Base-by-base conservation (phyloP, 179 eudicot genomes). In the Silene vulgaris region DNA sequence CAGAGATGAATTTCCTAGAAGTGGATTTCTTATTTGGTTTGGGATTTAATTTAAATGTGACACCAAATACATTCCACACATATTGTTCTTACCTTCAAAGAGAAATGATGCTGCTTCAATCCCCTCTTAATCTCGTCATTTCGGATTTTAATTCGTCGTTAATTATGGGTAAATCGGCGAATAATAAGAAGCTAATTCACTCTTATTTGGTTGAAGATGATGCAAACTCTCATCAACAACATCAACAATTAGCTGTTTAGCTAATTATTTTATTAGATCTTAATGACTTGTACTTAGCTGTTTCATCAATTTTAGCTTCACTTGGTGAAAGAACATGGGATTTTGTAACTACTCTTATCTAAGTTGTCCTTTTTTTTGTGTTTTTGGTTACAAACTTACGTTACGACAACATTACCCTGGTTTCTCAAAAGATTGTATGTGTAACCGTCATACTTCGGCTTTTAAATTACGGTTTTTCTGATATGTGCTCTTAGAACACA, bases 1-100 rank as follows among this genome's bases (percentile, higher is more conserved):
- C 72, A 56, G 94, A 89, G 77, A 89, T 89, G 87, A 89, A 89
- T 76, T 84, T 88, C 71, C 78, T 89, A 65, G 94, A 89, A 74
- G 86, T 89, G 78, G 94, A 89, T 75, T 88, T 89, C 72, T 75
- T 89, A 64, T 89, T 89, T 79, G 91, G 94, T 65, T 75, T 89
- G 72, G 90, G 91, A 13, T 89, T 89, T 77, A 85, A 88, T 70
- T 76, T 89, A 73, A 89, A 89, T 74, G 91, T 89, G 77, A 88
- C 91, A 37, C 94, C 91, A 6, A 74, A 84, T 65, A 89, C 94
- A 74, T 89, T 88, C 57, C 82, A 89, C 64, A 79, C 84, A 30
- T 89, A 88, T 20, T 89, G 86, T 69, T 86, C 84, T 29, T 83
- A 85, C 73, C 87, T 89, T 8, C 86, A 85, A 76, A 84, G 84